phyloP scores from a whole-genome alignment of 257 asterid genomes.

The Jasminum sambac region DNA sequence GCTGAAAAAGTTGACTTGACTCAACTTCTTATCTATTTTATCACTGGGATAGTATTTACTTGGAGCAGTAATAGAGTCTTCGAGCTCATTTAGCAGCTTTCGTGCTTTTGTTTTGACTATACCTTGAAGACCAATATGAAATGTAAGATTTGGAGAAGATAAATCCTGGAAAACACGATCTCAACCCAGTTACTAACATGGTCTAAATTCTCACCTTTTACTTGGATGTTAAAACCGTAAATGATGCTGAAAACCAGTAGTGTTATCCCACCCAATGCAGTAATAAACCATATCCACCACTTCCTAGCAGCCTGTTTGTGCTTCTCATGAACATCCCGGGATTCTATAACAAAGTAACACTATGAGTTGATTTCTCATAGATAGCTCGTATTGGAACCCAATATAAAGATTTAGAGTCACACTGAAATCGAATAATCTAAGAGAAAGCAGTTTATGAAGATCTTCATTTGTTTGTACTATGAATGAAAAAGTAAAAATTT shows the following conservation, averaged over 20 bases:
- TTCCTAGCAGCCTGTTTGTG: background rate
- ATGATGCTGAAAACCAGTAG: background rate
- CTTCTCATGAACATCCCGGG: background rate
- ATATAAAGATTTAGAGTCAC: background rate
- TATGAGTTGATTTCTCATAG: background rate
- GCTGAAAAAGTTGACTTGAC: constrained; percentile 27
- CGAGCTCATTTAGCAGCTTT: constrained; percentile 3
- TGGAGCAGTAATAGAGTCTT: constrained; percentile 5
- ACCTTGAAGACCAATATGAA: constrained; percentile 15
- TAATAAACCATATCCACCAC: constrained; percentile 22
- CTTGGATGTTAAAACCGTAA: constrained; percentile 12
- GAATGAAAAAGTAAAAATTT: background rate
- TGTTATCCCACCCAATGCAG: constrained; percentile 12
- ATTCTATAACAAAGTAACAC: background rate
- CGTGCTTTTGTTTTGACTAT: constrained; percentile 10
- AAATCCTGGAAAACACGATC: background rate
- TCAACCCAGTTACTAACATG: background rate
- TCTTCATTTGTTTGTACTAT: background rate
- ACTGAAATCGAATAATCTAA: background rate
- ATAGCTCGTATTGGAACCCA: background rate
- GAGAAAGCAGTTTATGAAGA: background rate
- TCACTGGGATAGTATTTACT: background rate
- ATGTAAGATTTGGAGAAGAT: constrained; percentile 10
- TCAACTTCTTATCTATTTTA: constrained; percentile 18
- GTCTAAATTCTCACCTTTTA: constrained; percentile 20